Percentiles rank a stretch among this genome's conserved stretches.
Conservation (phyloP, 2,329 filamentous ascomycete genomes). For the Scolecobasidium constrictum region DNA sequence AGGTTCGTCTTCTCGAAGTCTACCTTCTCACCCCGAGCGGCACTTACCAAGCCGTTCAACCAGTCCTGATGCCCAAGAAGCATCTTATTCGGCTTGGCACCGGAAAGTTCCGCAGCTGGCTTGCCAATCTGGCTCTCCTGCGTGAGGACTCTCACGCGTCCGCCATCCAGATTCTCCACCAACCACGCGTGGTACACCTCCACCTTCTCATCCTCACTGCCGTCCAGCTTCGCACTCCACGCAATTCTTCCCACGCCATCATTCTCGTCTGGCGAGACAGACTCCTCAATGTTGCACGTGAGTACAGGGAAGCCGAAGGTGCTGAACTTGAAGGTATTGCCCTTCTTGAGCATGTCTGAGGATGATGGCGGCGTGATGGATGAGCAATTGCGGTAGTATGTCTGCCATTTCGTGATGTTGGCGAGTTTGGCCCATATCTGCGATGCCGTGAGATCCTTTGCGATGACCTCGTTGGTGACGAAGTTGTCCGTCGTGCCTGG, state of each 20-base stretch:
- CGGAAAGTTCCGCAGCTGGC: constrained; percentile 17
- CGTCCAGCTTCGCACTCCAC: constrained; percentile 15
- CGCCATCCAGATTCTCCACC: constrained; percentile 21
- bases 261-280: constrained; percentile 11
- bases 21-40: constrained; percentile 14
- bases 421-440: constrained; percentile 22
- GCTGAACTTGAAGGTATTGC: constrained; percentile 21
- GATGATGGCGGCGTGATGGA: constrained; percentile 19
- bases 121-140: constrained; percentile 25
- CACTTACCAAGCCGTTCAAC: constrained; percentile 23
- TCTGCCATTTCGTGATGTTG: constrained; percentile 23
- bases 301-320: constrained; percentile 25
- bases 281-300: constrained; percentile 18
- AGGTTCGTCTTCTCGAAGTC: constrained; percentile 15
- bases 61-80: constrained; percentile 27
- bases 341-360: constrained; percentile 16
- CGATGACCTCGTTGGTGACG: constrained; percentile 24
- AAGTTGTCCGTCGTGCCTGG: constrained; percentile 27
- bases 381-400: constrained; percentile 23
- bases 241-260: constrained; percentile 14
- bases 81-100: constrained; percentile 23
- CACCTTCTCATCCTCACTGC: constrained; percentile 15
- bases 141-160: constrained; percentile 23
- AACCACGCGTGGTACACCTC: constrained; percentile 27
- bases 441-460: constrained; percentile 15